Base-by-base conservation (phyloP, 2,329 filamentous ascomycete genomes). In the Colletotrichum karsti region DNA sequence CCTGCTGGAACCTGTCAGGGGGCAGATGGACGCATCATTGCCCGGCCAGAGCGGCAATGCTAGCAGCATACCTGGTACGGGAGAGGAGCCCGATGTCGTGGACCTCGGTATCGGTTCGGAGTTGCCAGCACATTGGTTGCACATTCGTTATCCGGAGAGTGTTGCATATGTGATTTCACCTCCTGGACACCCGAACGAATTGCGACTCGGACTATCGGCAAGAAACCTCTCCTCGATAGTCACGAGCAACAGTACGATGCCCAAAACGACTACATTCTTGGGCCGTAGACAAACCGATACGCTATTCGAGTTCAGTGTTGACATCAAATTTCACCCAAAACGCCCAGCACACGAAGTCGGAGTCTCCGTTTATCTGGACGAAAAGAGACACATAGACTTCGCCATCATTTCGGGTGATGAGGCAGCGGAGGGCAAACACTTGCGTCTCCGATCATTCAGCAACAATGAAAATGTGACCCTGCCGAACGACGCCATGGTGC, bases 1-100 rank as follows among this genome's bases (percentile, higher is more conserved):
- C 42, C 42, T 46, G 2, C 81, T 69, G 12, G 61, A 77, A 13
- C 28, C 28, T 9, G 48, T 53, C 4, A 46, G 10, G 6, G 42
- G 42, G 20, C 42, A 46, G 3, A 46, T 46, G 42, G 12, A 13
- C 20, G 12, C 42, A 24, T 46, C 42, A 13, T n/a, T 24, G 8
- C 20, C 42, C 24, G 20, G 42, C 10, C 1, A 46, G 15, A 22
- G 2, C 24, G 20, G 42, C 42, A 46, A 46, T 24, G 3, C 42
- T 13, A 46, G 42, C 20, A 22, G 10, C 3, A 46, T 46, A 22
- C 42, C 42, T 46, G 42, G 42, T 46, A 22, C 42, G 15, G 20
- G 20, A 46, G 42, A 46, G n/a, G 42, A 46, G 42, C 20, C 20
- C 18, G 42, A 46, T 24, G 6, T 24, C 20, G 42, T 46, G n/a